These are phyloP conservation scores for Xerocomellus intermedius DNA, from an alignment of 768 basidiomycete genomes.

Conservation along the genomic window DNA sequence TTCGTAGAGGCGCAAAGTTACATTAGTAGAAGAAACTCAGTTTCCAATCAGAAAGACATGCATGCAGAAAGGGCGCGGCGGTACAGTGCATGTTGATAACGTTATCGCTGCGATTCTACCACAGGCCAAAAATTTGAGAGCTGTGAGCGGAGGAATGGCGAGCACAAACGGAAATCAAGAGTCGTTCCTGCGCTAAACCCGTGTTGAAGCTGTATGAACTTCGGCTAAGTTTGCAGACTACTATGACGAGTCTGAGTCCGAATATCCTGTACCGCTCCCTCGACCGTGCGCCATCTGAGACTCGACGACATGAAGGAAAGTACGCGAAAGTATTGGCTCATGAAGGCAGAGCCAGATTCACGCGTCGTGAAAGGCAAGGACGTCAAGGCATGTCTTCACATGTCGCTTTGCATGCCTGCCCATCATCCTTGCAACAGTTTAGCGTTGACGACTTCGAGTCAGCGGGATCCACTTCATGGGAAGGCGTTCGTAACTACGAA, in stretches of 20 bases:
- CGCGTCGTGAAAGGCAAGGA: constrained; percentile 85
- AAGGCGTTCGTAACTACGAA: constrained; percentile 84
- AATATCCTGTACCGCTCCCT: neutral
- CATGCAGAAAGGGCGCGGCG: neutral
- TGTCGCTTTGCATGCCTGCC: neutral
- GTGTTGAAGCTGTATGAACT: too few relatives aligned
- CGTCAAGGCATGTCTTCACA: constrained; percentile 57
- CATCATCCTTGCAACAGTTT: constrained; percentile 48
- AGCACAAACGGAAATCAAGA: too few relatives aligned
- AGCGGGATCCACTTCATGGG: constrained; percentile 72
- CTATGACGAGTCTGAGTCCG: neutral
- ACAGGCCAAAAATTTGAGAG: too few relatives aligned
- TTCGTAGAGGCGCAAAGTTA: neutral
- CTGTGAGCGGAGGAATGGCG: too few relatives aligned
- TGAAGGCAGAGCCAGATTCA: constrained; percentile 86
- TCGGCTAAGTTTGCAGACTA: too few relatives aligned
- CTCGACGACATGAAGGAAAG: constrained; percentile 4
- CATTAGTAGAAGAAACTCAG: neutral
- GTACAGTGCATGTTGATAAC: too few relatives aligned
- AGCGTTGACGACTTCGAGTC: constrained; percentile 84
- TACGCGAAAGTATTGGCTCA: constrained; percentile 54
- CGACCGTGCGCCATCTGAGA: neutral
- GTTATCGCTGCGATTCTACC: too few relatives aligned
- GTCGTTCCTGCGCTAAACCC: too few relatives aligned
- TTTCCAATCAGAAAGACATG: neutral